Evolutionary conservation across 1,284 basidiomycete genomes (phyloP), one percentile per base, ranked within the genome.

Genomic region (Omphalotus olearius): DNA sequence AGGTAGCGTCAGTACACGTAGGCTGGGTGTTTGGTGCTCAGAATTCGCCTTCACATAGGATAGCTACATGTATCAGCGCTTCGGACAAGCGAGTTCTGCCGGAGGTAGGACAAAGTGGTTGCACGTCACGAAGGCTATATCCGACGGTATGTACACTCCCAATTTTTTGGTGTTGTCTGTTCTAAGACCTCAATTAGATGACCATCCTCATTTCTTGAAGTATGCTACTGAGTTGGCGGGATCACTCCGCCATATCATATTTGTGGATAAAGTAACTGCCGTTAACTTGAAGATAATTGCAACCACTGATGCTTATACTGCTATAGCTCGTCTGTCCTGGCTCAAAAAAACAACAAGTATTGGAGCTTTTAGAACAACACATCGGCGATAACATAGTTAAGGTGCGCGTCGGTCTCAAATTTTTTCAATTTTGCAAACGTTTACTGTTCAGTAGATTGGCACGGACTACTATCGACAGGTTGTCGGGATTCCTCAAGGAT

Each of bases 401-500:
- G 73, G 91, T 85, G 52, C 28, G 68, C 33, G 37, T 6, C 23
- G 45, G 16, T 17, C 37, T 30, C 25, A 6, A 18, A 41, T 33
- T 36, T 42, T 20, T 30, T 23, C 23, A 23, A 5, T 26, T 51
- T 41, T 38, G 16, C 42, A 45, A 23, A n/a, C 47, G 16, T 17
- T 10, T 37, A 41, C 17, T 16, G 41, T 39, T 30, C 43, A 46
- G n/a, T 58, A 93, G 90, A 91, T 93, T 53, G 90, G 88, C 0
- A 62, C 74, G 6, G 70, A 80, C 38, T 90, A 90, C 64, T 95
- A 88, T 64, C 82, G 88, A 2, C 97, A 99, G 67, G 79, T 79
- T 6, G 80, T 91, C 10, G 97, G 97, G 0, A 98, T 99, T 26
- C 94, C 97, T 0, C 97, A 99, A 66, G 97, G 97, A 13, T 98